These are phyloP conservation scores for Neofusicoccum sp. DNA, from an alignment of 2,329 filamentous ascomycete species.

Conservation along the genomic window DNA sequence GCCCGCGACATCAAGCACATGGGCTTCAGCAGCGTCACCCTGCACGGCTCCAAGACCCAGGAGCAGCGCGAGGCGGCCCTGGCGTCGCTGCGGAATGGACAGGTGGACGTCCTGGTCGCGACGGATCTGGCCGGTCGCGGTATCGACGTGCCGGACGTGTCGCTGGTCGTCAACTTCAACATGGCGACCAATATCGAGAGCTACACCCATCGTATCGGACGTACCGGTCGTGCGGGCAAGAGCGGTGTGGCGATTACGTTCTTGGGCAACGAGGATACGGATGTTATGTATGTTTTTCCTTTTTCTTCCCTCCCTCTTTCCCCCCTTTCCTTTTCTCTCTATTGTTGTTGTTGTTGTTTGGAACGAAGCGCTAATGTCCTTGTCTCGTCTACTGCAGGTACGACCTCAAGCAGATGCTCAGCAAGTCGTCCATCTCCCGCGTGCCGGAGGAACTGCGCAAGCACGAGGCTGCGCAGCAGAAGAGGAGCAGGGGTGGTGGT, in stretches of 20 bases:
- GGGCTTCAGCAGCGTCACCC: slow-evolving; percentile 85
- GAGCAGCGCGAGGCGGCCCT: slow-evolving; percentile 96
- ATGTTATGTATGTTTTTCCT: slow-evolving; percentile 69
- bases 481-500: slow-evolving; percentile 44
- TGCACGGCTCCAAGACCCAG: slow-evolving; percentile 96
- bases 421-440: slow-evolving; percentile 83
- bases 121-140: slow-evolving; percentile 94
- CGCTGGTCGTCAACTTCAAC: slow-evolving; percentile 96
- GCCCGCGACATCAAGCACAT: slow-evolving; percentile 92
- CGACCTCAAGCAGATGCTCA: slow-evolving; percentile 93
- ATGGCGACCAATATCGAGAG: slow-evolving; percentile 97
- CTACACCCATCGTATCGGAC: slow-evolving; percentile 98
- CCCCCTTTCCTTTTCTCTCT: neutral
- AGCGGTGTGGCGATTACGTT: slow-evolving; percentile 96
- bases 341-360: neutral
- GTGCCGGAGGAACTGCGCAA: slow-evolving; percentile 89
- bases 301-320: neutral
- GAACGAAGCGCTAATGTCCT: too few relatives aligned
- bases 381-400: slow-evolving; percentile 48
- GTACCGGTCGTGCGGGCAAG: slow-evolving; percentile 98
- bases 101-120: slow-evolving; percentile 86
- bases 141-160: slow-evolving; percentile 96
- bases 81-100: slow-evolving; percentile 76
- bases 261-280: slow-evolving; percentile 83
- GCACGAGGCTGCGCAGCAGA: slow-evolving; percentile 90